These are phyloP conservation scores for Colletotrichum phormii DNA, from an alignment of 2,329 filamentous ascomycete species.

Conservation along the genomic window DNA sequence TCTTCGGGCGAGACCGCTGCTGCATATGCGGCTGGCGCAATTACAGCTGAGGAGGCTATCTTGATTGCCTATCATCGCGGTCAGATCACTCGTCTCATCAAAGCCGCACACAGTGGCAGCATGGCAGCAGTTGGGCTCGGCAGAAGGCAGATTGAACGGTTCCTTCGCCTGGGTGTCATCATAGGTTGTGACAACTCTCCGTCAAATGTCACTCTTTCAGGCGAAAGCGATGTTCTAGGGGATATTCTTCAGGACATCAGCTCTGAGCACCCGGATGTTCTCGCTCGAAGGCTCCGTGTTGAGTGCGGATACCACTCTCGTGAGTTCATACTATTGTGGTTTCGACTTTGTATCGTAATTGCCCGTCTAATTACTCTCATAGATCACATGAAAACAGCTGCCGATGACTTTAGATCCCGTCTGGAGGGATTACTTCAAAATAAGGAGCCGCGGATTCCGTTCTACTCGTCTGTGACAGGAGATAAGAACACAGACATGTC, in stretches of 20 bases:
- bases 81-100: constrained; percentile 38
- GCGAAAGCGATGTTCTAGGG: constrained; percentile 38
- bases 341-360: no score
- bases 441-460: constrained; percentile 1
- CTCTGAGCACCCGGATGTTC: constrained; percentile 48
- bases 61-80: constrained; percentile 51
- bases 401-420: constrained; percentile 1
- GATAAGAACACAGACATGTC: constrained; percentile 35
- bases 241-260: constrained; percentile 40
- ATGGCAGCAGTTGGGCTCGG: constrained; percentile 68
- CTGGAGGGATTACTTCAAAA: constrained; percentile 17
- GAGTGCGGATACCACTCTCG: constrained; percentile 65
- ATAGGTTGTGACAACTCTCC: constrained; percentile 64
- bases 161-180: constrained; percentile 47
- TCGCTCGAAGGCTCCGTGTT: constrained; percentile 61
- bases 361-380: neutral
- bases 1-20: constrained; percentile 55
- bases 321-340: neutral
- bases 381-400: constrained; percentile 31
- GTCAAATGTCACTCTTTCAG: constrained; percentile 60
- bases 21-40: constrained; percentile 48
- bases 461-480: constrained; percentile 34
- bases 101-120: constrained; percentile 48
- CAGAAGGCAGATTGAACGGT: constrained; percentile 39
- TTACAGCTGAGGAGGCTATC: constrained; percentile 46